Evolutionary conservation across 2,329 filamentous ascomycete genomes (phyloP).

Genomic region (Dryadomyces sulphureus): DNA sequence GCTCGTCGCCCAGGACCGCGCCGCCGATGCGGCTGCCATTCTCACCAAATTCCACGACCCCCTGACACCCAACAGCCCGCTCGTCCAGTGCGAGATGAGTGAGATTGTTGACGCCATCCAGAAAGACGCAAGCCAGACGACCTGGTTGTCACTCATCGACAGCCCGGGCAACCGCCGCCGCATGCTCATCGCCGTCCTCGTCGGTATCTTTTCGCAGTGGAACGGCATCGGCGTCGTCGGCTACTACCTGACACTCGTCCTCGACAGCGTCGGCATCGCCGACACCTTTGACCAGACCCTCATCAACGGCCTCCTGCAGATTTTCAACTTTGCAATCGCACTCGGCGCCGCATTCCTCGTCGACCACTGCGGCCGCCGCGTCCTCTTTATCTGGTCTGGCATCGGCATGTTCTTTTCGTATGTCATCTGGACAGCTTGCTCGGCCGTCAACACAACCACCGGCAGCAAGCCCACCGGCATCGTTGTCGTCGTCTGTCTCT

Average conservation of each 20-base stretch:
- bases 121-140: neutral
- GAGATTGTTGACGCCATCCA: neutral
- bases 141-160: neutral
- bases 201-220: constrained; percentile 5
- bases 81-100: neutral
- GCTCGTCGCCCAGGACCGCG: constrained; percentile 28
- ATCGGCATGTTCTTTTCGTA: constrained; percentile 10
- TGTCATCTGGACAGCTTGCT: neutral
- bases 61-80: neutral
- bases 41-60: constrained; percentile 21
- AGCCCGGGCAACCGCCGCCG: constrained; percentile 12
- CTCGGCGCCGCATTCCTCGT: constrained; percentile 13
- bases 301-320: constrained; percentile 22
- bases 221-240: constrained; percentile 6
- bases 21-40: constrained; percentile 34
- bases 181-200: constrained; percentile 3
- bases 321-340: constrained; percentile 7
- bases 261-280: constrained; percentile 14
- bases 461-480: constrained; percentile 11
- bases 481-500: constrained; percentile 18
- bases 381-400: constrained; percentile 16
- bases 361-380: constrained; percentile 16
- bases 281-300: constrained; percentile 21
- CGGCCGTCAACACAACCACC: constrained; percentile 7
- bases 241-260: constrained; percentile 3